Percentiles rank a stretch among this genome's conserved stretches.
Evolutionary conservation across 768 basidiomycete genomes (phyloP).

Genomic region (Atractiella rhizophila): DNA sequence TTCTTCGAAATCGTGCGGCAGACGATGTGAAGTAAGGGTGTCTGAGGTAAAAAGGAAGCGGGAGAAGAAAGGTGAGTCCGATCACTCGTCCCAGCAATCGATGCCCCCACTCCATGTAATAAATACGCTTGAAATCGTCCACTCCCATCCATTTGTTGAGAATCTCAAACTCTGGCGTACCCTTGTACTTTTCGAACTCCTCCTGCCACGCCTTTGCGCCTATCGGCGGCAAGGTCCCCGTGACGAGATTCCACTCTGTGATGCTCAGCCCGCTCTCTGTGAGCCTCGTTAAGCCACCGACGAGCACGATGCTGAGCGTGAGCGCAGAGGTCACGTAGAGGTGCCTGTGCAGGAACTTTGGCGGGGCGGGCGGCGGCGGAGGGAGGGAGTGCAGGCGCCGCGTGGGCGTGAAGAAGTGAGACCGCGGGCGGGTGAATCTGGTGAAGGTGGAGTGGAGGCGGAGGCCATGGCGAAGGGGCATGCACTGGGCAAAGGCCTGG

Average conservation of each 20-base stretch:
- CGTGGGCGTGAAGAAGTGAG: constrained; percentile 25
- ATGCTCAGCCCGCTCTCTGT: constrained; percentile 95
- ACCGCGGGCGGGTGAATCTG: too few relatives aligned
- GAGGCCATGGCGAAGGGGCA: too few relatives aligned
- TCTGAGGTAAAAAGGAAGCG: constrained; percentile 18
- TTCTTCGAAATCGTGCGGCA: constrained; percentile 37
- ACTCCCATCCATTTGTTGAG: constrained; percentile 68
- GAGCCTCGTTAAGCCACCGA: constrained; percentile 84
- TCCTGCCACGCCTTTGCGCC: constrained; percentile 47
- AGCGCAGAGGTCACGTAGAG: constrained; percentile 58
- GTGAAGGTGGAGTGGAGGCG: too few relatives aligned
- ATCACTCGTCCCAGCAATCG: constrained; percentile 73
- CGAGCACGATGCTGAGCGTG: constrained; percentile 74
- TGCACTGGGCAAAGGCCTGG: too few relatives aligned
- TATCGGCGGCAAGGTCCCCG: constrained; percentile 64
- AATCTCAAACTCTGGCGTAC: constrained; percentile 87
- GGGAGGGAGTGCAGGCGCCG: too few relatives aligned
- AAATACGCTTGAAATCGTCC: constrained; percentile 82
- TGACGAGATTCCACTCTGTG: constrained; percentile 88
- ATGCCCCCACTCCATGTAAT: constrained; percentile 96
- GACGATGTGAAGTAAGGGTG: constrained; percentile 17
- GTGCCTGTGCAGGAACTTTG: too few relatives aligned
- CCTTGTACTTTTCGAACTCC: constrained; percentile 83
- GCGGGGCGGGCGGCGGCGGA: constrained; percentile 37
- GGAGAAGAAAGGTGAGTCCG: constrained; percentile 56